Conservation (phyloP, 148 eudicot species). For the Persicaria maculosa region DNA sequence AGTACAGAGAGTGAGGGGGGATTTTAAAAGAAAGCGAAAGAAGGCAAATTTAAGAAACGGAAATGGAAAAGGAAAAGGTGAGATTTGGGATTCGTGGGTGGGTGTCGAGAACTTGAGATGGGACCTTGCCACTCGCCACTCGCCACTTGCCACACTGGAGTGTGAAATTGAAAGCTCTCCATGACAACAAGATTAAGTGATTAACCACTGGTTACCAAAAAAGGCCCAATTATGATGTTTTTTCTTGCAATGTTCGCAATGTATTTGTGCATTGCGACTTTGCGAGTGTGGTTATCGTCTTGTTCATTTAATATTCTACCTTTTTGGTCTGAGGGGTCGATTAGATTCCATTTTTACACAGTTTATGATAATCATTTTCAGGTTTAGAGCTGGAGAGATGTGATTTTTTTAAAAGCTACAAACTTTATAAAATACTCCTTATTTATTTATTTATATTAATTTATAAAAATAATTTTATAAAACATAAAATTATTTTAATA, state of each 20-base stretch:
- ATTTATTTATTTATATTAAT: no score
- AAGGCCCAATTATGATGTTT: slow-evolving; percentile 8
- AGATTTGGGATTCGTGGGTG: background rate
- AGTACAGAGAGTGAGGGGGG: background rate
- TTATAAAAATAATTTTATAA: no score
- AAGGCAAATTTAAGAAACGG: background rate
- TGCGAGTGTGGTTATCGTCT: background rate
- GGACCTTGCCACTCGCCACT: no score
- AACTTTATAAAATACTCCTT: no score
- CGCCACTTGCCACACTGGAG: background rate
- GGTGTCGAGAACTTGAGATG: background rate
- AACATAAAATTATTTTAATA: no score
- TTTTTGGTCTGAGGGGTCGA: no score
- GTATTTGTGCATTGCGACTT: background rate
- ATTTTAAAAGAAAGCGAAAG: background rate
- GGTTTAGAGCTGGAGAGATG: no score
- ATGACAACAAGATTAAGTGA: background rate
- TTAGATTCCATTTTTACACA: no score
- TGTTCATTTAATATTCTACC: no score
- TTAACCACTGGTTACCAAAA: background rate
- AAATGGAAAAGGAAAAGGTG: background rate
- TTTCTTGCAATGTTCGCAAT: slow-evolving; percentile 1
- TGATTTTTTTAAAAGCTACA: no score
- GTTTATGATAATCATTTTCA: no score
- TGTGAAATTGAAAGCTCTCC: background rate